These are phyloP conservation scores for Yamadazyma ubonensis DNA, from an alignment of 805 yeast species.

Conservation along the genomic window DNA sequence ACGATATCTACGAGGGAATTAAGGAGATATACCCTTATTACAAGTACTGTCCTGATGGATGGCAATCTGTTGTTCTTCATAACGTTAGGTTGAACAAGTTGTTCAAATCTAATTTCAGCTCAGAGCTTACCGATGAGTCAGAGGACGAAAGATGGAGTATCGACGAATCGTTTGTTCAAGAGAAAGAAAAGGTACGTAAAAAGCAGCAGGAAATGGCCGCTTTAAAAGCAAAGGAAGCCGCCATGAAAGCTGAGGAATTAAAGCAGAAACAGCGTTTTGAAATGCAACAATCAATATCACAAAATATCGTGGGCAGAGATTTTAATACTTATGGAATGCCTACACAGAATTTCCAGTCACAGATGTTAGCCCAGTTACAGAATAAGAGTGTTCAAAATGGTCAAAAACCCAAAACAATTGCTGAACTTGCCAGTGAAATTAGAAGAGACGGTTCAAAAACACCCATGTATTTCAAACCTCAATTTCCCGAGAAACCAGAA, in stretches of 20 bases:
- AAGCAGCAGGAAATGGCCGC: slow-evolving; percentile 65
- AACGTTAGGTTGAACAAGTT: slow-evolving; percentile 83
- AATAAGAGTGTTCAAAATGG: slow-evolving; percentile 17
- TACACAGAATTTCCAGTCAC: slow-evolving; percentile 20
- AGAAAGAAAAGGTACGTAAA: slow-evolving; percentile 69
- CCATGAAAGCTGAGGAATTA: slow-evolving; percentile 51
- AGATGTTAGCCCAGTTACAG: slow-evolving; percentile 21
- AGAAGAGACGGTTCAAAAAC: slow-evolving; percentile 35
- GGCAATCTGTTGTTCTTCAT: slow-evolving; percentile 95
- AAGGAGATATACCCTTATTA: slow-evolving; percentile 89
- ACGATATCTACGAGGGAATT: slow-evolving; percentile 81
- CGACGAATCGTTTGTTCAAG: slow-evolving; percentile 81
- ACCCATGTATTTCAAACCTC: slow-evolving; percentile 35
- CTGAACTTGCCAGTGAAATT: slow-evolving; percentile 43
- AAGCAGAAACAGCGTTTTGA: slow-evolving; percentile 41
- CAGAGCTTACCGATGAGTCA: slow-evolving; percentile 30
- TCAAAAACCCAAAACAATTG: slow-evolving; percentile 40
- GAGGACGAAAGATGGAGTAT: slow-evolving; percentile 78
- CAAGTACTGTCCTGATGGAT: slow-evolving; percentile 91
- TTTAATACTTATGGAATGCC: slow-evolving; percentile 26
- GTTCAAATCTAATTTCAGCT: slow-evolving; percentile 39
- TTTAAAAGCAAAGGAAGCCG: slow-evolving; percentile 57
- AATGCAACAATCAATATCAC: slow-evolving; percentile 26
- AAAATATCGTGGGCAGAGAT: slow-evolving; percentile 25
- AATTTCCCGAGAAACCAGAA: slow-evolving; percentile 8